Evolutionary conservation across 768 basidiomycete genomes (phyloP).

Genomic region (Lyophyllum decastes): DNA sequence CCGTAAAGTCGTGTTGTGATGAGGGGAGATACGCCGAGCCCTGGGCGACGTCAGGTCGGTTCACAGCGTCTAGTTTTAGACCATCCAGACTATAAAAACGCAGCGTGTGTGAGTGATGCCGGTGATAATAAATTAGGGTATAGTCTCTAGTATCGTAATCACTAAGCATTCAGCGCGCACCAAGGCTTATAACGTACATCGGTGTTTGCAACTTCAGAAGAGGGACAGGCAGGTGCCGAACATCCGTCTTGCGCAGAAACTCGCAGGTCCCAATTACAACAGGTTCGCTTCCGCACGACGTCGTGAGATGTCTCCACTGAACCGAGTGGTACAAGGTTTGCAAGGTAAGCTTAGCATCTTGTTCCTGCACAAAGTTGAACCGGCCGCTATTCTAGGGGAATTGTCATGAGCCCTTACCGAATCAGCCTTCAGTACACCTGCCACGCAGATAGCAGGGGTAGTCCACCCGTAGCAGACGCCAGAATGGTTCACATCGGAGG

Average conservation of each 20-base stretch:
- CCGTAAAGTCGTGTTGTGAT: conserved; percentile 42
- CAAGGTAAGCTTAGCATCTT: conserved; percentile 19
- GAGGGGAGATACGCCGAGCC: conserved; percentile 27
- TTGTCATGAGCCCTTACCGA: conserved; percentile 26
- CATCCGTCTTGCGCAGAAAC: conserved; percentile 15
- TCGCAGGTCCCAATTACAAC: conserved; percentile 33
- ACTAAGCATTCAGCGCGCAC: background rate
- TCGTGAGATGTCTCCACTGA: conserved; percentile 26
- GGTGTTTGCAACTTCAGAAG: conserved; percentile 9
- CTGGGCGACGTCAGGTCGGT: conserved; percentile 6
- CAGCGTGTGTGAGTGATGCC: conserved; percentile 54
- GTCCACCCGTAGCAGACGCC: conserved; percentile 67
- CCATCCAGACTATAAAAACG: conserved; percentile 64
- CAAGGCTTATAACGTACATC: conserved; percentile 10
- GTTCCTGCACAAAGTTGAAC: conserved; percentile 7
- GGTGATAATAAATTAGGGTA: conserved; percentile 49
- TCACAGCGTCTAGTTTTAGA: conserved; percentile 26
- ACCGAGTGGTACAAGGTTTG: conserved; percentile 18
- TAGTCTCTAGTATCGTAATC: conserved; percentile 17
- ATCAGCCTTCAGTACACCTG: conserved; percentile 43
- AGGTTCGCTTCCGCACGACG: conserved; percentile 33
- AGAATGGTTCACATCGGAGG: conserved; percentile 42
- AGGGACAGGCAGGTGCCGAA: conserved; percentile 4
- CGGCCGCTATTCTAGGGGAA: conserved; percentile 24
- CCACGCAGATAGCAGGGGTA: conserved; percentile 48